Base-by-base conservation (phyloP, 805 yeast species). In the Starmerella stigmatis region DNA sequence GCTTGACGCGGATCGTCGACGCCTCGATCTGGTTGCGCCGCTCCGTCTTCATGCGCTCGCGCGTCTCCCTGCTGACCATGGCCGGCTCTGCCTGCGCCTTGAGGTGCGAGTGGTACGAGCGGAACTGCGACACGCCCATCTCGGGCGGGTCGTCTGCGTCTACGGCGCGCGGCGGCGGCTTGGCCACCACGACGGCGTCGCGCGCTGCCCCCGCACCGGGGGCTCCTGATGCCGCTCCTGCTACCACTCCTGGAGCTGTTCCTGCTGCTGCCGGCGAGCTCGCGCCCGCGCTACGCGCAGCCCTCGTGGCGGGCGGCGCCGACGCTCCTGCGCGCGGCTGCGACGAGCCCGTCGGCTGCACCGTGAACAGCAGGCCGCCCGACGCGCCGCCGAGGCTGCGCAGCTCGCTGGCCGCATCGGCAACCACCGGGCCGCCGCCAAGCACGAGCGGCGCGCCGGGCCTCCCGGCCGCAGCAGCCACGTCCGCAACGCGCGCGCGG, bases 61-160 rank as follows among this genome's bases (percentile, higher is more conserved):
- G 66, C 28, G 70, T 57, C 29, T 68, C 60, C 41, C 62, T 66
- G 3, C 77, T 65, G 48, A 71, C 43, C 51, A 72, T 47, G n/a
- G 70, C 71, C 1, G 71, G 59, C 63, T 54, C 55, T 3, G 58
- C 53, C 46, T 62, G 63, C 43, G 63, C 60, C 2, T 71, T 57
- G 9, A 78, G 59, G 45, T 75, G 65, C 15, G 70, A 58, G 52
- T 75, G 80, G 52, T 78, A 78, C 19, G 63, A 60, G 41, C 67
- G 65, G 3, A 79, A 80, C 48, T 78, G 79, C 3, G 69, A 69
- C 5, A 73, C 63, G 1, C 74, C 66, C 54, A 77, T 57, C 21
- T 74, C 76, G 43, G 68, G 70, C 3, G 57, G 57, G 0, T 60
- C 64, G 0, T 65, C 67, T 7, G 29, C 21, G 15, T 36, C 40